A percentile compares a stretch with the other conserved stretches of the same genome.
Conservation (phyloP, 148 eudicot genomes). For the Rhododendron ferrugineum region DNA sequence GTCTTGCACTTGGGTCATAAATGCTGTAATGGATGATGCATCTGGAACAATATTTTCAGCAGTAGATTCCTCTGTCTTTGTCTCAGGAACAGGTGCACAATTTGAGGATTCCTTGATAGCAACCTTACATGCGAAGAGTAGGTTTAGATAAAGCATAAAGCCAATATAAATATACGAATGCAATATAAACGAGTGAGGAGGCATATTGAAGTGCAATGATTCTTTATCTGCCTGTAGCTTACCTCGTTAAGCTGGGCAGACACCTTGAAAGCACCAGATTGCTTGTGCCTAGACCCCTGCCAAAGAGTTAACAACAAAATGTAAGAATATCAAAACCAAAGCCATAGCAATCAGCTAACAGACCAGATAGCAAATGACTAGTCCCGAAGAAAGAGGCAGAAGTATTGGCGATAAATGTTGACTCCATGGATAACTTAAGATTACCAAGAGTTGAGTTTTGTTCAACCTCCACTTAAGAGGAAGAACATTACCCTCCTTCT, state of each 20-base stretch:
- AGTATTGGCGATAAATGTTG: background rate
- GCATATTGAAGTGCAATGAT: background rate
- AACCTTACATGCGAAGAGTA: constrained; percentile 17
- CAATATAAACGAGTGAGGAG: background rate
- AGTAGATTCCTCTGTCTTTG: constrained; percentile 13
- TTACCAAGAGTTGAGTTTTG: background rate
- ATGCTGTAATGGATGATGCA: constrained; percentile 36
- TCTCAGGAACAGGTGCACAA: constrained; percentile 25
- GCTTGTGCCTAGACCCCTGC: constrained; percentile 29
- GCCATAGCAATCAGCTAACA: background rate
- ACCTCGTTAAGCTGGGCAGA: constrained; percentile 42
- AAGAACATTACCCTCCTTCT: no score
- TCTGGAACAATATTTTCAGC: constrained; percentile 27
- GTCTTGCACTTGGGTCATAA: constrained; percentile 43
- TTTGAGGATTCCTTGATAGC: constrained; percentile 27
- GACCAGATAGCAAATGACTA: background rate
- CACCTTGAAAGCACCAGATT: constrained; percentile 30
- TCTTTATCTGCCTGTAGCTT: constrained; percentile 5
- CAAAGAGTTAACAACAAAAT: background rate
- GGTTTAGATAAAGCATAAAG: constrained; percentile 12
- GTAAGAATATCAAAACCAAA: background rate
- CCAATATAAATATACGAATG: background rate
- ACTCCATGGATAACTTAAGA: background rate
- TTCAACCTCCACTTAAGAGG: no score
- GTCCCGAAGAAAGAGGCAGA: background rate